Conservation (phyloP, 495 filamentous ascomycete species). For the Xylona heveae region DNA sequence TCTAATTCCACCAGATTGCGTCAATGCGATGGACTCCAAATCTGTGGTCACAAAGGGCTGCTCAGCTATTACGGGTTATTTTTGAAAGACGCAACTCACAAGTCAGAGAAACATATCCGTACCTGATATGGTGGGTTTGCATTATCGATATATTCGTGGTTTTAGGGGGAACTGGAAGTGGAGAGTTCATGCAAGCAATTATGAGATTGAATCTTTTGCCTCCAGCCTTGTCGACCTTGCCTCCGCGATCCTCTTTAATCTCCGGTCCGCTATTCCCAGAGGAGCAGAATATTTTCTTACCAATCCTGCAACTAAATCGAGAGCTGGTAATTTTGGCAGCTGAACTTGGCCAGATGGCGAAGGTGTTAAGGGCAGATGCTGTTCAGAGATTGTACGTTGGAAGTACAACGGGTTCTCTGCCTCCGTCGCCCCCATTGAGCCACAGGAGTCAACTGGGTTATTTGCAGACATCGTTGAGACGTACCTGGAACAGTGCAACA, state of each 20-base stretch:
- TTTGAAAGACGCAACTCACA: conserved; percentile 23
- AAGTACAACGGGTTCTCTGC: conserved; percentile 5
- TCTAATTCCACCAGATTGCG: conserved; percentile 17
- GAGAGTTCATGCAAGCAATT: conserved; percentile 26
- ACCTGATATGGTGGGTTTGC: conserved; percentile 33
- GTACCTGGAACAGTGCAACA: conserved; percentile 21
- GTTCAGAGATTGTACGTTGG: background rate
- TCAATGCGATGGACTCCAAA: conserved; percentile 23
- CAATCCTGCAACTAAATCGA: conserved; percentile 23
- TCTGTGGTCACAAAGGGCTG: conserved; percentile 33
- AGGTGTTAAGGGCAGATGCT: conserved; percentile 16
- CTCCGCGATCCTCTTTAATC: conserved; percentile 11
- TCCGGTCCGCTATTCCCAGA: conserved; percentile 16
- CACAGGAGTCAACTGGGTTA: conserved; percentile 8
- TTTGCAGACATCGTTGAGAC: conserved; percentile 18
- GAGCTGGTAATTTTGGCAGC: conserved; percentile 21
- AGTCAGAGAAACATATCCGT: conserved; percentile 25
- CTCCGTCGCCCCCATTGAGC: conserved; percentile 1
- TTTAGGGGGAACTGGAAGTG: conserved; percentile 28
- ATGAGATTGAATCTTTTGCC: conserved; percentile 28
- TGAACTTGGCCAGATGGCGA: conserved; percentile 20
- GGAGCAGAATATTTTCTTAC: conserved; percentile 18
- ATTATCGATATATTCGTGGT: conserved; percentile 33
- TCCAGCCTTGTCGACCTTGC: conserved; percentile 8
- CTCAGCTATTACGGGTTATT: conserved; percentile 29